These are phyloP conservation scores for Ophiocordyceps camponoti-saundersi DNA, from an alignment of 2,329 filamentous ascomycete species.

Conservation along the genomic window DNA sequence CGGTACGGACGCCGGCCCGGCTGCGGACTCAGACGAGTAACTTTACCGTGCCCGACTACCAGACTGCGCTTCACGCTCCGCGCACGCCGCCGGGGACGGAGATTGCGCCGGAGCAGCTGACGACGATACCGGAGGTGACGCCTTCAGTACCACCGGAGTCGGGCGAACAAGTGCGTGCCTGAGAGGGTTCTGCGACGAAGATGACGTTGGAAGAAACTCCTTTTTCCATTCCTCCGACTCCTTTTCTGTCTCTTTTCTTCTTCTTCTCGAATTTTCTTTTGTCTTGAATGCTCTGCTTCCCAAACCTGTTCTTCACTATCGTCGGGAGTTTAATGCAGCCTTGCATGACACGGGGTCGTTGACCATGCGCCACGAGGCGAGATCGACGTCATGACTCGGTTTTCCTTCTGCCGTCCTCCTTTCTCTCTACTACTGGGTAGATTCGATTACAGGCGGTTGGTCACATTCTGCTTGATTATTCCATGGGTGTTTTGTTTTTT, in stretches of 20 bases:
- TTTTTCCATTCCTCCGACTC: too few relatives aligned
- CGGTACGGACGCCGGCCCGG: slow-evolving; percentile 46
- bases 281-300: too few relatives aligned
- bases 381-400: not conserved
- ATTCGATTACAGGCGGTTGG: too few relatives aligned
- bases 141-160: not conserved
- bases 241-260: too few relatives aligned
- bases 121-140: slow-evolving; percentile 15
- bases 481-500: not conserved
- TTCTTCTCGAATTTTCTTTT: too few relatives aligned
- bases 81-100: slow-evolving; percentile 25
- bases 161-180: not conserved
- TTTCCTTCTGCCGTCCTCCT: not conserved
- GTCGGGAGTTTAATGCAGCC: not conserved
- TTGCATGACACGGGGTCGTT: not conserved
- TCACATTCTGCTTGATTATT: too few relatives aligned
- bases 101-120: slow-evolving; percentile 9
- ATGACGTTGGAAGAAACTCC: too few relatives aligned
- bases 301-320: too few relatives aligned
- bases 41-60: slow-evolving; percentile 46
- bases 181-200: not conserved
- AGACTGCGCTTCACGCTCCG: slow-evolving; percentile 39
- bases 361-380: not conserved
- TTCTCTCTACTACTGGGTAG: too few relatives aligned
- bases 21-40: slow-evolving; percentile 30